Conservation (phyloP, 2,329 filamentous ascomycete genomes). For the Neonectria neomacrospora region DNA sequence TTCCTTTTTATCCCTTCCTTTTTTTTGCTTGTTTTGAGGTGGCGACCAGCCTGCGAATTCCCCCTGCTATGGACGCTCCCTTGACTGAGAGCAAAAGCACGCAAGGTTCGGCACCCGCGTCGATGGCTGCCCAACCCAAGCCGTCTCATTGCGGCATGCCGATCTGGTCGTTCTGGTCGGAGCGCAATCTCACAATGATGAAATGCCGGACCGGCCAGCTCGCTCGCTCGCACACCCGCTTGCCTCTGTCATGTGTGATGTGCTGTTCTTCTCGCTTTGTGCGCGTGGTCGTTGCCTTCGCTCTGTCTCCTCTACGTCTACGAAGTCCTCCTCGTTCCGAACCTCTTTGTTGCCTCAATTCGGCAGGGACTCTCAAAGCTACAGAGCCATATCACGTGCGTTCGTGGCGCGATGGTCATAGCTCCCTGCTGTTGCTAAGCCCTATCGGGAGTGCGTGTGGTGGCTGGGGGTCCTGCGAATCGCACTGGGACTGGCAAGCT, state of each 20-base stretch:
- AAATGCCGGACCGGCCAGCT: constrained; percentile 15
- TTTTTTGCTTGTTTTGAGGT: constrained; percentile 18
- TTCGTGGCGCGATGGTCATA: constrained; percentile 42
- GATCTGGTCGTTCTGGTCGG: constrained; percentile 32
- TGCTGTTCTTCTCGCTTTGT: background rate
- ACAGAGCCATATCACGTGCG: constrained; percentile 42
- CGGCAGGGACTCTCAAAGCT: background rate
- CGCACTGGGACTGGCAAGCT: constrained; percentile 25
- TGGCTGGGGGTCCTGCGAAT: constrained; percentile 29
- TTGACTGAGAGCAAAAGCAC: constrained; percentile 21
- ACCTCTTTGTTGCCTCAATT: background rate
- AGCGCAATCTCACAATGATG: constrained; percentile 18
- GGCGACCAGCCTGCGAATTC: background rate
- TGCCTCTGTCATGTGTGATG: constrained; percentile 13
- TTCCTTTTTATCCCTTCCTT: background rate
- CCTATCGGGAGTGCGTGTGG: constrained; percentile 34
- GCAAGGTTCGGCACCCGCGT: constrained; percentile 28
- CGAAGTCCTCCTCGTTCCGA: background rate
- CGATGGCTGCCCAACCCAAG: constrained; percentile 39
- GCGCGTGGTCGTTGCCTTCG: background rate
- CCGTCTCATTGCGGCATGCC: constrained; percentile 33
- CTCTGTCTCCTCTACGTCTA: background rate
- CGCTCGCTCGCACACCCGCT: constrained; percentile 28
- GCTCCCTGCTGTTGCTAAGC: constrained; percentile 42
- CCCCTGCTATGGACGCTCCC: constrained; percentile 5